Percentiles rank a stretch among this genome's conserved stretches.
phyloP scores from a whole-genome alignment of 192 early-diverging fungal species.

The Mortierella alpina region DNA sequence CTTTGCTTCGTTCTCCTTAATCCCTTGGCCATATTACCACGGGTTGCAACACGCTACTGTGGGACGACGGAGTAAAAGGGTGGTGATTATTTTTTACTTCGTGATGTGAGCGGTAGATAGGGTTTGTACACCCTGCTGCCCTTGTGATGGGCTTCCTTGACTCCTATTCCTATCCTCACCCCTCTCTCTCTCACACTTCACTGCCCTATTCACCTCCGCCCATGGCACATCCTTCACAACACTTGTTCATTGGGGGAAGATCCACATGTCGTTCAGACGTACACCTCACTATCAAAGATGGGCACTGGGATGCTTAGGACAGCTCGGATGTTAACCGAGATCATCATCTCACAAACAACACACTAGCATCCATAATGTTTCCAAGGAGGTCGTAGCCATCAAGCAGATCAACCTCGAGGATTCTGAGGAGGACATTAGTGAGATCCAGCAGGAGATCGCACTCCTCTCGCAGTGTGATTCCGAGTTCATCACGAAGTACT shows the following conservation, averaged over 20 bases:
- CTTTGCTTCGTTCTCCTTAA: too few species aligned
- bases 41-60: too few species aligned
- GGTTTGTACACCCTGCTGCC: background rate
- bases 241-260: too few species aligned
- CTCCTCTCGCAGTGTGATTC: constrained; percentile 62
- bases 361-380: constrained; percentile 59
- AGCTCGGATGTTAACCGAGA: too few species aligned
- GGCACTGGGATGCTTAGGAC: too few species aligned
- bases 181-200: background rate
- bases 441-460: constrained; percentile 65
- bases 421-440: constrained; percentile 63
- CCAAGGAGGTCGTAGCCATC: constrained; percentile 59
- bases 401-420: constrained; percentile 65
- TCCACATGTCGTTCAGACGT: too few species aligned
- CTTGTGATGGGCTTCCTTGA: constrained; percentile 17
- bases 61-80: too few species aligned
- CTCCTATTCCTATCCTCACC: constrained; percentile 23
- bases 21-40: too few species aligned
- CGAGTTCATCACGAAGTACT: constrained; percentile 60
- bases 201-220: background rate
- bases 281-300: too few species aligned
- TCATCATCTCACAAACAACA: background rate
- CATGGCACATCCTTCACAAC: background rate
- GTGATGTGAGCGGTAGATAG: too few species aligned
- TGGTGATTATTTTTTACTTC: too few species aligned